Base-by-base conservation (phyloP, 306 rosid species). In the Quercus robur region DNA sequence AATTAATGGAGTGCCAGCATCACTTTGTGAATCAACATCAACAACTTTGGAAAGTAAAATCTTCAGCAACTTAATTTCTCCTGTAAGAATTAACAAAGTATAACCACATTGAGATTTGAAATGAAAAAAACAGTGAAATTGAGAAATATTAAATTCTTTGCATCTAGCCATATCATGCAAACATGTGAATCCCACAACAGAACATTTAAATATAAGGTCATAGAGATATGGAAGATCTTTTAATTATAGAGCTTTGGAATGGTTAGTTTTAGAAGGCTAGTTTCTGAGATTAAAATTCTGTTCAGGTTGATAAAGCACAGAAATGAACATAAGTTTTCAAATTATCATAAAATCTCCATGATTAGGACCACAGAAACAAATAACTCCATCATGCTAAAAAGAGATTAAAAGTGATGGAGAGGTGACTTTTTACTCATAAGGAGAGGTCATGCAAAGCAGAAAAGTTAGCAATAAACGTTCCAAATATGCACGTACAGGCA, bases 1-100 rank as follows among this genome's bases (percentile, higher is more conserved):
- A 73, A 93, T 88, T 83, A 96, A 81, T 61, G 99, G 99, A 51
- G 97, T 82, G 31, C 98, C 98, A 11, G 94, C 81, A 20, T 96
- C 99, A 80, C 98, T 91, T 78, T 96, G 94, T 71, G 94, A 84
- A 70, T 96, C 87, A 20, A 90, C 91, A 87, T 87, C 88, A 20
- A 86, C 75, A 80, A 88, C 97, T 87, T 76, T 90, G 77, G 94
- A 89, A 78, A 96, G 93, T 77, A 96, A 85, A 87, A 84, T 55
- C 77, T 87, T 85, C 67, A 96, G 79, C 80, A 93, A 76, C 87
- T 93, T 94, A 76, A 83, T 89, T 81, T 96, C 89, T 35, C 99
- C 99, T 96, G 85, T 54, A 83, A 63, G 41, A 18, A 76, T 81
- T 19, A 71, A 77, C 81, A 78, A 10, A 66, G 49, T 20, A 59